Evolutionary conservation across 2,329 filamentous ascomycete genomes (phyloP).

Genomic region (Neopestalotiopsis rosae): DNA sequence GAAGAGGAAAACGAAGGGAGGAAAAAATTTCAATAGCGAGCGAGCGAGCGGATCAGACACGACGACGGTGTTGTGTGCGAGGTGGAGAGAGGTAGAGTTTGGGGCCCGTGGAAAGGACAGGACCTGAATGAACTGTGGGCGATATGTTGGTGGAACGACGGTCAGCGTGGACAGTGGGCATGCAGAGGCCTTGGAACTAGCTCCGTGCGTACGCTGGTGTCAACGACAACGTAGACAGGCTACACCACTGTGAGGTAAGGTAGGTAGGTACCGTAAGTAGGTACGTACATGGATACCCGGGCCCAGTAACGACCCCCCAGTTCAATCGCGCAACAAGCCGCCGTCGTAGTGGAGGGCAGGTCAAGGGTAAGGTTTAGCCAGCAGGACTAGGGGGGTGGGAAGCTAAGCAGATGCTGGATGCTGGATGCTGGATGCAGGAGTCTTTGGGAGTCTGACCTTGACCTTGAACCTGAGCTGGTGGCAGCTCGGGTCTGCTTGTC

Average conservation of each 20-base stretch:
- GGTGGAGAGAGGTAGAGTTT: slow-evolving; percentile 11
- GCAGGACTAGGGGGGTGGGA: neutral
- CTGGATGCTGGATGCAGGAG: neutral
- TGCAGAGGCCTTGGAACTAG: neutral
- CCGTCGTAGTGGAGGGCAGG: slow-evolving; percentile 9
- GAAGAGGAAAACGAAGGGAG: neutral
- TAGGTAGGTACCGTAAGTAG: neutral
- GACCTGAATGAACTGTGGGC: neutral
- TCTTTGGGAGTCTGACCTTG: neutral
- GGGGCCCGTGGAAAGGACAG: slow-evolving; percentile 7
- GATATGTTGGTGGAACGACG: slow-evolving; percentile 14
- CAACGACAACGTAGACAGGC: too few species aligned
- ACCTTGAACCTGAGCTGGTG: neutral
- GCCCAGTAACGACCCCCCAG: neutral
- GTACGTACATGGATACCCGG: neutral
- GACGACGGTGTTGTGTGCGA: slow-evolving; percentile 7
- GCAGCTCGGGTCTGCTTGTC: neutral
- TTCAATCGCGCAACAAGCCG: slow-evolving; percentile 1
- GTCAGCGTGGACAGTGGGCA: slow-evolving; percentile 6
- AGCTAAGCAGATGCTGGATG: neutral
- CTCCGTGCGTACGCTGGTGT: neutral
- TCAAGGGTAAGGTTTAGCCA: slow-evolving; percentile 12
- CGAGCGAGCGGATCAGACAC: slow-evolving; percentile 5
- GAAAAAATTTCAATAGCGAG: slow-evolving; percentile 13
- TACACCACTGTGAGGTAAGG: neutral